These are phyloP conservation scores for Cryptosporidium xiaoi DNA, from an alignment of 169 alveolate species.

Conservation along the genomic window DNA sequence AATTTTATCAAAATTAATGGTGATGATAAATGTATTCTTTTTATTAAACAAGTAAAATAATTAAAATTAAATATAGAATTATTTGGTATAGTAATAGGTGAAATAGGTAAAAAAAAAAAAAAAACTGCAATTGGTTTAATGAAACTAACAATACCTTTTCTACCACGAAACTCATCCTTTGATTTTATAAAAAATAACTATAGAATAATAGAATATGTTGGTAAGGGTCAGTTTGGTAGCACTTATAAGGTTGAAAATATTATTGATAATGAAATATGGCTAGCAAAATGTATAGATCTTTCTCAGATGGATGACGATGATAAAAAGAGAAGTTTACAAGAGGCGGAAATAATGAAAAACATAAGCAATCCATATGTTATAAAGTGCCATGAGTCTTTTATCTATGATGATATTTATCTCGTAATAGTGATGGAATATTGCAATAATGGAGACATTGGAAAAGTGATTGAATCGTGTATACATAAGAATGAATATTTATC, in stretches of 20 bases:
- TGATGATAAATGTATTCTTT: neutral
- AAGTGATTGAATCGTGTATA: slow-evolving; percentile 82
- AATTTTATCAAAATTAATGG: neutral
- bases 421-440: slow-evolving; percentile 87
- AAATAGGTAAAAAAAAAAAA: neutral
- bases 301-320: slow-evolving; percentile 76
- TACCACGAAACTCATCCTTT: slow-evolving; percentile 67
- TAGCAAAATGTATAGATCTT: slow-evolving; percentile 71
- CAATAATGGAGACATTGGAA: slow-evolving; percentile 87
- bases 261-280: slow-evolving; percentile 64
- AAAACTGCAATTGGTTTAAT: slow-evolving; percentile 7
- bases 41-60: neutral
- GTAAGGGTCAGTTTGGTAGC: slow-evolving; percentile 71
- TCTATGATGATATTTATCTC: slow-evolving; percentile 80
- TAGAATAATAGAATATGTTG: slow-evolving; percentile 65
- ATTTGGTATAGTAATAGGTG: neutral
- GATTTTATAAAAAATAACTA: slow-evolving; percentile 60
- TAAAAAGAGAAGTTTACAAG: slow-evolving; percentile 76
- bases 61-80: neutral
- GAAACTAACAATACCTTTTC: slow-evolving; percentile 65
- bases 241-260: slow-evolving; percentile 55
- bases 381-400: slow-evolving; percentile 84
- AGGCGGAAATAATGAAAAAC: slow-evolving; percentile 83
- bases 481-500: slow-evolving; percentile 82
- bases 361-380: slow-evolving; percentile 88